Percentiles rank a stretch among this genome's conserved stretches.
Conservation (phyloP, 495 filamentous ascomycete species). For the Tirmania nivea region DNA sequence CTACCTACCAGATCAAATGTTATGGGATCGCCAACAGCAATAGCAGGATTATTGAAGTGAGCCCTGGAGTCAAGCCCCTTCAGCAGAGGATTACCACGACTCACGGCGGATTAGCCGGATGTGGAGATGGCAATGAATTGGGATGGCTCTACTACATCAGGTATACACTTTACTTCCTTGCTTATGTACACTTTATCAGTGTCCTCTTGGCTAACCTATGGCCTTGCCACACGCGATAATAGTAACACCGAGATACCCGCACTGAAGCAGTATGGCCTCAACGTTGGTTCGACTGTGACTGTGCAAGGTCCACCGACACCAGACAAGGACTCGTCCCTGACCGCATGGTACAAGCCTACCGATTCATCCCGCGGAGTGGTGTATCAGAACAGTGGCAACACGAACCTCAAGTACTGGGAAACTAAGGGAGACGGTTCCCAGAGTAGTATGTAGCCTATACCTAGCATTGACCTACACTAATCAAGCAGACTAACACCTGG, state of each 20-base stretch:
- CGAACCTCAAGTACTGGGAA: background rate
- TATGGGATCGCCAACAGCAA: background rate
- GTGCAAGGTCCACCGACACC: background rate
- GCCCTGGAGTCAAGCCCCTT: constrained; percentile 1
- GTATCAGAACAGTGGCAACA: background rate
- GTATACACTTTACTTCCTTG: background rate
- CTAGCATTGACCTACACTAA: background rate
- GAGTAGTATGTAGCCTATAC: background rate
- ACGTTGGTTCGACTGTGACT: background rate
- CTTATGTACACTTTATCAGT: background rate
- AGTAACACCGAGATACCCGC: background rate
- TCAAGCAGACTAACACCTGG: background rate
- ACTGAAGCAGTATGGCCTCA: background rate
- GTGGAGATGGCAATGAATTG: background rate
- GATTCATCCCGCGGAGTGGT: background rate
- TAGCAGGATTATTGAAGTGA: background rate
- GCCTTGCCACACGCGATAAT: background rate
- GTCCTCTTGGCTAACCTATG: background rate
- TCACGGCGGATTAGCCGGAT: background rate
- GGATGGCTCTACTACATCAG: constrained; percentile 3
- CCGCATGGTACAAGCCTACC: constrained; percentile 1
- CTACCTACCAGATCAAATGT: background rate
- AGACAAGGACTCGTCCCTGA: background rate
- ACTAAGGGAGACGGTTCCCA: background rate
- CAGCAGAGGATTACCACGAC: background rate